Evolutionary conservation across 768 basidiomycete genomes (phyloP), one percentile per base, ranked within the genome.

Genomic region (Pulveroboletus sp.): DNA sequence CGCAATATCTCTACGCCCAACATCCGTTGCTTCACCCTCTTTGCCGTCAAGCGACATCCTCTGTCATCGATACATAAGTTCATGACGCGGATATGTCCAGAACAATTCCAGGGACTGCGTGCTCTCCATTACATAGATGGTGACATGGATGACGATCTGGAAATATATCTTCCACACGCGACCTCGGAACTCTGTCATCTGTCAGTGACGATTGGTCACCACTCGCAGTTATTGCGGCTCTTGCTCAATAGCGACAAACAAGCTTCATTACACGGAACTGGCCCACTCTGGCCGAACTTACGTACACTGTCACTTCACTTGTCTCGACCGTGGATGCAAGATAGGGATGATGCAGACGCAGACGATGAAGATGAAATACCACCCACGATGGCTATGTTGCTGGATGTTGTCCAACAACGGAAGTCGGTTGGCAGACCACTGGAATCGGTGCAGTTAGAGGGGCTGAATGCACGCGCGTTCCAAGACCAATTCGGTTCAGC

Each of bases 161-260:
- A 69, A 61, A 65, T 67, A 53, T 67, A 69, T 17, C 66, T 67
- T 34, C 61, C 68, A 0, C 48, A 56, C 37, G 60, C 60, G 34
- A 63, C 73, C 16, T 67, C 72, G 45, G 63, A 63, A 24, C 60
- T 73, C 40, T 68, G 50, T 8, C 60, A 72, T 44, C 62, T 72
- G 20, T 65, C 68, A 13, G 54, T 69, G 22, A 67, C 68, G 43
- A 66, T 67, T 43, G 62, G 61, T 12, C 57, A 58, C 27, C 67
- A 68, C 50, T 59, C 62, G 41, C 65, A 67, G 45, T 59, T 69
- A 6, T 47, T 67, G 49, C 63, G 68, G 22, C 66, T 67, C 46
- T 44, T 67, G 26, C 55, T 69, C 19, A 67, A 67, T 38, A 69
- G 67, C 43, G 66, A 67, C 34, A 67, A 69, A 39, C 66, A 67